Evolutionary conservation across 2,329 filamentous ascomycete genomes (phyloP), one percentile per base, ranked within the genome.

Genomic region (Penicillium sp.): DNA sequence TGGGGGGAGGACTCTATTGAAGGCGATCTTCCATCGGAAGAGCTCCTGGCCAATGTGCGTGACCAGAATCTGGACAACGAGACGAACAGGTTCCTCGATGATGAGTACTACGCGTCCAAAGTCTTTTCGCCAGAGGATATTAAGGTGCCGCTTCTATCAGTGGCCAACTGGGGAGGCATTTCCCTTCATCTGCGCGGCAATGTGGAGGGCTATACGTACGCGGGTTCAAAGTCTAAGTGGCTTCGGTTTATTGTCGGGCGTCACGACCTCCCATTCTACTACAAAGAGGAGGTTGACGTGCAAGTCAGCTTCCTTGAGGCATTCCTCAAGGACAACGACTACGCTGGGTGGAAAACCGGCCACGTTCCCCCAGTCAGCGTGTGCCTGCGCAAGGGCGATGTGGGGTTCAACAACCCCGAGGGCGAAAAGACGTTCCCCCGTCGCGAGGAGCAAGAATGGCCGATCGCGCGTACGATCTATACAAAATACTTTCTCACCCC

Each of bases 241-340:
- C 79, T 91, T 0, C 84, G 88, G 7, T 86, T 91, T 71, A 88
- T 91, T 69, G 87, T 85, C 0, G 89, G 90, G 1, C 82, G 90
- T 0, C 89, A 92, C 64, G 90, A 91, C 67, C 78, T 91, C 1
- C 89, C 89, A 0, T 91, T 91, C 72, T 92, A 91, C 76, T 90
- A 91, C 70, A 74, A 83, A 1, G 86, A 91, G 50, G 87, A 91
- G 65, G 88, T 90, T 0, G 86, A 89, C 63, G 67, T 91, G 0
- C 90, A 91, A 69, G 82, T 80, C 50, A 86, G 84, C 65, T 91
- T 92, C 72, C 76, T 91, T 0, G 87, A 91, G 62, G 88, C 89
- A 0, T 92, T 91, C 70, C 81, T 91, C 41, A 91, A 91, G 66
- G 86, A 81, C 1, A 82, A 91, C 0, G 89, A 91, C 67, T 77